Percentiles rank a stretch among this genome's conserved stretches.
phyloP scores from a whole-genome alignment of 495 filamentous ascomycete genomes.

The Tuber borchii region DNA sequence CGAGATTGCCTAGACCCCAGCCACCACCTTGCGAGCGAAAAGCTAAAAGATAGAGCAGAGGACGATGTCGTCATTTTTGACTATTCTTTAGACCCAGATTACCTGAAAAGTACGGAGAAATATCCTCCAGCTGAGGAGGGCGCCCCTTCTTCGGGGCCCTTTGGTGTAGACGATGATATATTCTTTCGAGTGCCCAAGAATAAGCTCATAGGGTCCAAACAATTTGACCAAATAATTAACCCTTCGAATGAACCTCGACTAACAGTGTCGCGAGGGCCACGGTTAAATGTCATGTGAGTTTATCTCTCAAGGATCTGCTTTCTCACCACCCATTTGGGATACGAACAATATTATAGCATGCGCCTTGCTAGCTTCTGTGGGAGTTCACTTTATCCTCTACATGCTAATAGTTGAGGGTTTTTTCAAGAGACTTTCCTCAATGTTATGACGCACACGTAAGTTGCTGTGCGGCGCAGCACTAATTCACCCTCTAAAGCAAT shows the following conservation, averaged over 20 bases:
- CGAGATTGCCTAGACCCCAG: not conserved
- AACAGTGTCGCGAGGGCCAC: not conserved
- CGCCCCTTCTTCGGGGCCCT: not conserved
- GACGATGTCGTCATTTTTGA: not conserved
- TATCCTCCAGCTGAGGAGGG: too few relatives aligned
- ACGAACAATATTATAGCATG: not conserved
- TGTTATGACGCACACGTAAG: not conserved
- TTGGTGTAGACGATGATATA: not conserved
- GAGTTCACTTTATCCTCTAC: not conserved
- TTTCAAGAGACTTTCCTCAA: not conserved
- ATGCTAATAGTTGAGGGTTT: not conserved
- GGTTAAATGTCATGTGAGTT: not conserved
- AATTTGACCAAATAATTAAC: not conserved
- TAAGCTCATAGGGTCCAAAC: not conserved
- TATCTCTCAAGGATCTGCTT: not conserved
- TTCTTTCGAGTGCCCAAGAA: not conserved
- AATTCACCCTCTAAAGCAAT: not conserved
- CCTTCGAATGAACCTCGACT: not conserved
- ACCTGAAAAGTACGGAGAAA: not conserved
- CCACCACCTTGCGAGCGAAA: not conserved
- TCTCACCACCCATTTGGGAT: not conserved
- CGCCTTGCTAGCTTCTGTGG: not conserved
- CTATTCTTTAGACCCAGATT: not conserved
- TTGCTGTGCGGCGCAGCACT: not conserved
- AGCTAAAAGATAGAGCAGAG: not conserved